Evolutionary conservation across 805 yeast genomes (phyloP), one percentile per base, ranked within the genome.

Genomic region (Yarrowia alimentaria): DNA sequence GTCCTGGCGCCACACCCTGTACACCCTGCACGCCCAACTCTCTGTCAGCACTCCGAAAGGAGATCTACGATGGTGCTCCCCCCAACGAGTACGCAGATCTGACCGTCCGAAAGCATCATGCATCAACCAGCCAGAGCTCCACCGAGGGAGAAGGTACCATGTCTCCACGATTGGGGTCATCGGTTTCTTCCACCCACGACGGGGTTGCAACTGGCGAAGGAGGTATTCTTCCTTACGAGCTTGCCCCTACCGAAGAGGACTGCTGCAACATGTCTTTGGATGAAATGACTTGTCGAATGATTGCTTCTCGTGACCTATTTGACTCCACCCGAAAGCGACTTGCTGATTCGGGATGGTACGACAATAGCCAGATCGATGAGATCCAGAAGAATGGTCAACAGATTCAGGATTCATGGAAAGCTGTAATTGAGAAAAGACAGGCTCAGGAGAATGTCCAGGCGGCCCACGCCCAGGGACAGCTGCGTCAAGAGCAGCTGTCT

Each of bases 11-110:
- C 35, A 43, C 50, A 10, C 50, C 50, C n/a, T 43, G 37, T 37
- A 43, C 50, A 10, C 50, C 50, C 37, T 43, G 50, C 22, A 43
- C 50, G 10, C 50, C 50, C 28, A 30, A 43, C 30, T 40, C 47
- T 5, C 17, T 40, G 33, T 43, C 50, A 2, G 37, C 37, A 20
- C 37, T 43, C 11, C 50, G 50, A n/a, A 43, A 43, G 18, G 50
- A 43, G 22, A 22, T 30, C n/a, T 30, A 30, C 14, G 50, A 43
- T 6, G 37, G 37, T 5, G 50, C 20, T 24, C 35, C 26, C 7
- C 20, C 50, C 37, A 30, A 43, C 30, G 37, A 43, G 22, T 31
- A 17, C 35, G 22, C 16, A 6, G 37, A 30, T n/a, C 16, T 31
- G 21, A 43, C 37, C 9, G 16, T 30, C 17, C 37, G 37, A 16